A percentile compares a stretch with the other conserved stretches of the same genome.
phyloP scores from a whole-genome alignment of 1,139 yeast genomes.

The Taphrina deformans region DNA sequence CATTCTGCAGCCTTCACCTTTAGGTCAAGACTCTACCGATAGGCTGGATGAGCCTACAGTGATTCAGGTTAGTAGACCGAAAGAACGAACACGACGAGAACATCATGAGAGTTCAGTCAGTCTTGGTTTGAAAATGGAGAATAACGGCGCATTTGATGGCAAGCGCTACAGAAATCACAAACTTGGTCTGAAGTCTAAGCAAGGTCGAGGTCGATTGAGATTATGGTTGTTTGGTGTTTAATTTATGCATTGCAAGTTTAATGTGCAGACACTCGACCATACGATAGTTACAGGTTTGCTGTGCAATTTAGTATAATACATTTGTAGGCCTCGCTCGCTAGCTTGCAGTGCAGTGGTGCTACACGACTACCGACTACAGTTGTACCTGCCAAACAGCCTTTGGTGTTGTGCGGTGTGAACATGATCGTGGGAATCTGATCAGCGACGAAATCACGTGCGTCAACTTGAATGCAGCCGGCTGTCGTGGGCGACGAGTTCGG shows the following conservation, averaged over 20 bases:
- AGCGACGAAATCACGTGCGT: not conserved
- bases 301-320: too few species aligned
- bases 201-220: constrained; percentile 6
- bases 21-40: not conserved
- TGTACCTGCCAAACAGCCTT: too few species aligned
- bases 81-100: not conserved
- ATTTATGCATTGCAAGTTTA: too few species aligned
- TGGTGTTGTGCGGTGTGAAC: too few species aligned
- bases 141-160: not conserved
- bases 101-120: constrained; percentile 3
- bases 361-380: too few species aligned
- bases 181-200: not conserved
- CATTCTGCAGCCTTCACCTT: not conserved
- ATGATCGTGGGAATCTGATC: not conserved
- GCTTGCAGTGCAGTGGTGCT: too few species aligned
- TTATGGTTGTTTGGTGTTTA: constrained; percentile 5
- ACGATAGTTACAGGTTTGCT: too few species aligned
- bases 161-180: not conserved
- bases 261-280: too few species aligned
- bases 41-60: not conserved
- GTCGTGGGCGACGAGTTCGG: too few species aligned
- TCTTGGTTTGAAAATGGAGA: constrained; percentile 3
- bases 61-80: not conserved
- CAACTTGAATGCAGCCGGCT: not conserved
- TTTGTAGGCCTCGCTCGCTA: too few species aligned